Evolutionary conservation across 2,329 filamentous ascomycete genomes (phyloP), one percentile per base, ranked within the genome.

Genomic region (Aspergillus viridinutans): DNA sequence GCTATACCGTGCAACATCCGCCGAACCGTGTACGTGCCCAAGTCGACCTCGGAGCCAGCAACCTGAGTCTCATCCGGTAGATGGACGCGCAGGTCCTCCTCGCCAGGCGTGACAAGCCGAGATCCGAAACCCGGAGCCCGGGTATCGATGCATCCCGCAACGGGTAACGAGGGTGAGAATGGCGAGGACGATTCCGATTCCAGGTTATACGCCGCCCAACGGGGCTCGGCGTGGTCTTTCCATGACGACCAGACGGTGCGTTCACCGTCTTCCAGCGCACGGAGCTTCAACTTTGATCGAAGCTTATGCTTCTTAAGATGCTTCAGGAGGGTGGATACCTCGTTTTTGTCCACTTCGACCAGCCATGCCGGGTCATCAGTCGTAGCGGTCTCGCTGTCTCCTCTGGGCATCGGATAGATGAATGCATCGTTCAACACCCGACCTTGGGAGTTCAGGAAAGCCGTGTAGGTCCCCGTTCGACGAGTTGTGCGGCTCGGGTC

Each of bases 381-480:
- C 4, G 58, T 50, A 26, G 49, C 45, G 25, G 60, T 61, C 35
- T 58, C 62, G 50, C 59, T 65, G 21, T 66, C 54, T 53, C 66
- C 55, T 68, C 49, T 75, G 68, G 61, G 84, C 76, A 72, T 63
- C 0, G 86, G 88, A 78, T 96, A 97, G 50, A 99, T 81, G 73
- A 97, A 96, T 53, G 92, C 89, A 76, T 99, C 94, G 77, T 93
- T 85, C 47, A 97, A 78, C 9, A 99, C 83, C 56, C 92, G 85
- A 45, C 94, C 94, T 58, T 85, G 85, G 7, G 93, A 90, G 64
- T 89, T 96, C 45, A 99, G 80, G 68, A 99, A 96, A 0, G 87
- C 90, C 6, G 88, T 82, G 74, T 96, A 97, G 72, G 89, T 86
- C 3, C 85, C 87, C 0, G 77, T 74, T 3, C 59, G 68, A 54